Percentiles rank a stretch among this genome's conserved stretches.
These are phyloP conservation scores for Erodium maritimum DNA, from an alignment of 345 rosid species.

Conservation along the genomic window DNA sequence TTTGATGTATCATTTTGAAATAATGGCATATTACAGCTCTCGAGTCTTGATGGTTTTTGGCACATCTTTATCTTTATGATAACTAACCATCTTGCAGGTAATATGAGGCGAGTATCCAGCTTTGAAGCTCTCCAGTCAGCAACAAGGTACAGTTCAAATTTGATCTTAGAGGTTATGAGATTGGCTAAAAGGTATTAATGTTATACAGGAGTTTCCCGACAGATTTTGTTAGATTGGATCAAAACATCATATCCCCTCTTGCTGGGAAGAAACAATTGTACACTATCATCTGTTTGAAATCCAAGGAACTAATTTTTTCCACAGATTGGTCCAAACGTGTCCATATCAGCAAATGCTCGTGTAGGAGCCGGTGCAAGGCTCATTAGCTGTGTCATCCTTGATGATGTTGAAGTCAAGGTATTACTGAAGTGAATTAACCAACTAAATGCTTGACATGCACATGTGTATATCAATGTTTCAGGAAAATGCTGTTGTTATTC, in stretches of 20 bases:
- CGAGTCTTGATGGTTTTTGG: background rate
- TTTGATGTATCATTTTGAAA: background rate
- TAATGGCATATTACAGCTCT: background rate
- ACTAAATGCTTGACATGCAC: background rate
- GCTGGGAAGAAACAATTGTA: constrained; percentile 85
- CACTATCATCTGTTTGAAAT: too few species aligned
- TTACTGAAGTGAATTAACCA: background rate
- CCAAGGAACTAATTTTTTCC: background rate
- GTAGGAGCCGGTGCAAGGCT: constrained; percentile 93
- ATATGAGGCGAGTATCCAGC: constrained; percentile 78
- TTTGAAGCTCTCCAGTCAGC: constrained; percentile 85
- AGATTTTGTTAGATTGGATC: constrained; percentile 81
- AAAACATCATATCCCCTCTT: constrained; percentile 87
- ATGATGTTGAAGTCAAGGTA: constrained; percentile 84
- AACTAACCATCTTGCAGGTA: constrained; percentile 28
- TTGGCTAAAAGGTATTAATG: too few species aligned
- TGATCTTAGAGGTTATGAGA: too few species aligned
- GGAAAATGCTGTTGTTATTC: constrained; percentile 86
- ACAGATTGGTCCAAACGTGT: constrained; percentile 94
- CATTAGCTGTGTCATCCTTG: constrained; percentile 78
- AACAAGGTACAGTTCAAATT: constrained; percentile 33
- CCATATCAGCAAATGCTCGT: constrained; percentile 83
- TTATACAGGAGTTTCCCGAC: constrained; percentile 52
- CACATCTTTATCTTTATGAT: too few species aligned
- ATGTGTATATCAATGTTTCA: constrained; percentile 11